Conservation (phyloP, 1,284 basidiomycete species). For the Moesziomyces aphidis region DNA sequence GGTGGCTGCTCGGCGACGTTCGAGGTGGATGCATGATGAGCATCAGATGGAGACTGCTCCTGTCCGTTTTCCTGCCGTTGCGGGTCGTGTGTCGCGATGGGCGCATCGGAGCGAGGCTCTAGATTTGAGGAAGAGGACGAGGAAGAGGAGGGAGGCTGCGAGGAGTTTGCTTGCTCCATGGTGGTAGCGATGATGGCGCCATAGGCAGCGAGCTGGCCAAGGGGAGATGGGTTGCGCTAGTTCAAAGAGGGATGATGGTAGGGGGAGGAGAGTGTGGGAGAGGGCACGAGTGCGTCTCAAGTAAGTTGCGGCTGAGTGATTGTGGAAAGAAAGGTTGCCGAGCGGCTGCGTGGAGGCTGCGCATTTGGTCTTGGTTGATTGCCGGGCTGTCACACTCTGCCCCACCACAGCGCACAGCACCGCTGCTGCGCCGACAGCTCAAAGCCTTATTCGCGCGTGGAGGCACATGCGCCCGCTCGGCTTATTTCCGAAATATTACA, state of each 20-base stretch:
- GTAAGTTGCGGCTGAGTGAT: too few relatives aligned
- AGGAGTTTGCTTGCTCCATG: slow-evolving; percentile 24
- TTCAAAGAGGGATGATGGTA: background rate
- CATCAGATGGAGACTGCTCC: background rate
- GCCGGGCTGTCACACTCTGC: too few relatives aligned
- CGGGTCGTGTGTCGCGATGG: background rate
- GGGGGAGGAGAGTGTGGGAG: too few relatives aligned
- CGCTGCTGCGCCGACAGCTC: too few relatives aligned
- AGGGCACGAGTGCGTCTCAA: slow-evolving; percentile 2
- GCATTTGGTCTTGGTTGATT: too few relatives aligned
- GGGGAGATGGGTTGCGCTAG: background rate
- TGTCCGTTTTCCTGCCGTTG: background rate
- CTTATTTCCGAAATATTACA: too few relatives aligned
- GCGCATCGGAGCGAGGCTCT: too few relatives aligned
- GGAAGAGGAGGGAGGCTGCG: background rate
- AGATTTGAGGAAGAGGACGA: background rate
- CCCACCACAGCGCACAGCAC: too few relatives aligned
- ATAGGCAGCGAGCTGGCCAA: slow-evolving; percentile 1
- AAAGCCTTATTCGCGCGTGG: too few relatives aligned
- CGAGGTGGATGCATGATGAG: background rate
- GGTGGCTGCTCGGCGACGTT: background rate
- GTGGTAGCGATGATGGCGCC: slow-evolving; percentile 8
- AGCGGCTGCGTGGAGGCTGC: too few relatives aligned
- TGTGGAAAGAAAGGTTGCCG: too few relatives aligned
- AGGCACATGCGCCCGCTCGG: too few relatives aligned